Conservation (phyloP, 1,284 basidiomycete species). For the Tremellales sp. region DNA sequence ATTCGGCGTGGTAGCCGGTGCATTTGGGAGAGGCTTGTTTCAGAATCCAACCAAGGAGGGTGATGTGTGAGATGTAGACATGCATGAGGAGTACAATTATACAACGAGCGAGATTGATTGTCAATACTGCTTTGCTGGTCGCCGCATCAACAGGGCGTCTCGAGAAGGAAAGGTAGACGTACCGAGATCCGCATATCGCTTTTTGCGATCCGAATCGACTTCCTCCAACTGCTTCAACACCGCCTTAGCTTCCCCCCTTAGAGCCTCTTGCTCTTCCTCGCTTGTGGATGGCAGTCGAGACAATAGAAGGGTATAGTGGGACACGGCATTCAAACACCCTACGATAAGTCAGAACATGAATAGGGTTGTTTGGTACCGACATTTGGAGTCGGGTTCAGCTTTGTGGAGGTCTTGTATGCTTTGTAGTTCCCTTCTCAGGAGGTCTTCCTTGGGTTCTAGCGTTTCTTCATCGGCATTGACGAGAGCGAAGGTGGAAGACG, state of each 20-base stretch:
- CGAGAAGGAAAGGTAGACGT: conserved; percentile 6
- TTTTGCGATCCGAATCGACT: conserved; percentile 43
- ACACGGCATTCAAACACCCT: conserved; percentile 94
- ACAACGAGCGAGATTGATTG: not conserved
- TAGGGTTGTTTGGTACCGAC: conserved; percentile 52
- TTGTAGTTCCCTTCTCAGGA: conserved; percentile 72
- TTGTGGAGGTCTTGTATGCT: conserved; percentile 81
- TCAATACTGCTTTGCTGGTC: not conserved
- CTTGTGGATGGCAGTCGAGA: conserved; percentile 11
- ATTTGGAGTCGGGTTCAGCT: conserved; percentile 90
- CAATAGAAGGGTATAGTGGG: conserved; percentile 60
- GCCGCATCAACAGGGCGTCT: not conserved
- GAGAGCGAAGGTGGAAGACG: conserved; percentile 16
- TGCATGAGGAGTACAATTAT: conserved; percentile 3
- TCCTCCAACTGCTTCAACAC: conserved; percentile 36
- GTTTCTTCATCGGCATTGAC: conserved; percentile 1
- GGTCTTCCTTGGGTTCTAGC: conserved; percentile 56
- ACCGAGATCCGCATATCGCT: conserved; percentile 45
- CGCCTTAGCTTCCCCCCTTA: conserved; percentile 27
- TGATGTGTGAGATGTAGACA: no score
- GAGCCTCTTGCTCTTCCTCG: conserved; percentile 8
- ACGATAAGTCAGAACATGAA: not conserved
- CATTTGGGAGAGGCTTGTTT: conserved; percentile 67
- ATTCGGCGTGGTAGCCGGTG: conserved; percentile 73
- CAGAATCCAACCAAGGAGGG: conserved; percentile 13